Percentiles rank a stretch among this genome's conserved stretches.
Evolutionary conservation across 1,139 yeast genomes (phyloP).

Genomic region (Lizanozyma gosingica): DNA sequence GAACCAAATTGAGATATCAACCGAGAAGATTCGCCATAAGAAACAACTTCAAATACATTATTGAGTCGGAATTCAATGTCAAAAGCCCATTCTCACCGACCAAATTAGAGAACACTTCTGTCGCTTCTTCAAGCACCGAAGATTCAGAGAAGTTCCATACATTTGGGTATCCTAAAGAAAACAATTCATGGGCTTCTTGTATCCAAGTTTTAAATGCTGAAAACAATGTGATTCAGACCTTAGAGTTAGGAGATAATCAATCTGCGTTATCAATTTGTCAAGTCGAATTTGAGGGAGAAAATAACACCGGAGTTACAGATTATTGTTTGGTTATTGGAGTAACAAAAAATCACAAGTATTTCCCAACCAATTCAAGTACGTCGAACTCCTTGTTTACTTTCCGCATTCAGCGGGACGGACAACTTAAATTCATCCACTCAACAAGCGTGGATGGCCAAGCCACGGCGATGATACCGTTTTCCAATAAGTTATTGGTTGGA

Average conservation of each 20-base stretch:
- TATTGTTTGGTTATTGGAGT: constrained; percentile 43
- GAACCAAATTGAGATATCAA: constrained; percentile 36
- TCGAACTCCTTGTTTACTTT: constrained; percentile 36
- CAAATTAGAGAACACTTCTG: too few relatives aligned
- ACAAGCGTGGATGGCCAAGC: constrained; percentile 50
- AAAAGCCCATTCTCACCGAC: constrained; percentile 17
- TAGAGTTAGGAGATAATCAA: constrained; percentile 35
- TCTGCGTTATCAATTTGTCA: constrained; percentile 23
- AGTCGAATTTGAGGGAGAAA: constrained; percentile 9
- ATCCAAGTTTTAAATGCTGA: constrained; percentile 41
- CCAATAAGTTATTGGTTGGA: constrained; percentile 57
- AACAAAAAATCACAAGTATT: constrained; percentile 24
- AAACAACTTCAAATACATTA: constrained; percentile 18
- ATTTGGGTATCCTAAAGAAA: constrained; percentile 26
- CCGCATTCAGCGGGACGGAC: constrained; percentile 22
- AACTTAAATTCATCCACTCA: constrained; percentile 46
- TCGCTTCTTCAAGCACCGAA: too few relatives aligned
- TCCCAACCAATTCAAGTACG: constrained; percentile 21
- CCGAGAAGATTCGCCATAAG: constrained; percentile 37
- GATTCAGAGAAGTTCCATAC: constrained; percentile 26
- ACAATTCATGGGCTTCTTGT: constrained; percentile 39
- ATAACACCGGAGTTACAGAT: constrained; percentile 16
- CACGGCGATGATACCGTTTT: constrained; percentile 44
- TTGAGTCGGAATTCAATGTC: constrained; percentile 39
- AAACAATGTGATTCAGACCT: constrained; percentile 25